phyloP scores from a whole-genome alignment of 75 land plant genomes.

The Picea glauca region DNA sequence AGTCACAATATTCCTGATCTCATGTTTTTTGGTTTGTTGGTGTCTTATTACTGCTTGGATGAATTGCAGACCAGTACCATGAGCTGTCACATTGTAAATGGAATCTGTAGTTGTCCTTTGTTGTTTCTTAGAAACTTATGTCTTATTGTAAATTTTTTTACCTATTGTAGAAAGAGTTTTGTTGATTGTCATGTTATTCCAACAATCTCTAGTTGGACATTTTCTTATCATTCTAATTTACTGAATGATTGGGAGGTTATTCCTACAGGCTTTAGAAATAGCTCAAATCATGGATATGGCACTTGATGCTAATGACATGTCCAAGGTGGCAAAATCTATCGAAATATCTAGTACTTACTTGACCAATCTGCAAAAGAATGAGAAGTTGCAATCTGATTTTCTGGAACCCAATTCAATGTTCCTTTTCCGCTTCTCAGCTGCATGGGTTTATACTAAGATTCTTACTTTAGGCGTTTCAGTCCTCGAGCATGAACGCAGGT shows the following conservation, averaged over 20 bases:
- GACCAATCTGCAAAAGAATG: background rate
- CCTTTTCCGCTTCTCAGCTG: constrained; percentile 62
- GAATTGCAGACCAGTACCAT: background rate
- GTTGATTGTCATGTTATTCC: background rate
- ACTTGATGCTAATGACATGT: constrained; percentile 53
- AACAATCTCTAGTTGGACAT: background rate
- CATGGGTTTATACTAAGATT: constrained; percentile 73
- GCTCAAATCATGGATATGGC: constrained; percentile 89
- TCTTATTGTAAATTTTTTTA: background rate
- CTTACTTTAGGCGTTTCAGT: constrained; percentile 76
- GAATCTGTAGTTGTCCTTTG: background rate
- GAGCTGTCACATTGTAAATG: background rate
- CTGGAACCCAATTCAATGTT: constrained; percentile 31
- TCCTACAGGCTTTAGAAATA: constrained; percentile 76
- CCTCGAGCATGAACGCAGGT: constrained; percentile 79
- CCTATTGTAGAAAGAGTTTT: too few species aligned
- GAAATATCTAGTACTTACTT: constrained; percentile 40
- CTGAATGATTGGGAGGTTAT: background rate
- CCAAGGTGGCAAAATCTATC: constrained; percentile 45
- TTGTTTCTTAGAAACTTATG: background rate
- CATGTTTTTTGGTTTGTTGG: too few species aligned
- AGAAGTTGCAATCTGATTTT: constrained; percentile 13
- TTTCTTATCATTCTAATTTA: background rate
- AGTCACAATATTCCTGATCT: too few species aligned
- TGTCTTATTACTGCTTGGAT: background rate